These are phyloP conservation scores for Hippophae rhamnoides DNA, from an alignment of 306 rosid species.

Conservation along the genomic window DNA sequence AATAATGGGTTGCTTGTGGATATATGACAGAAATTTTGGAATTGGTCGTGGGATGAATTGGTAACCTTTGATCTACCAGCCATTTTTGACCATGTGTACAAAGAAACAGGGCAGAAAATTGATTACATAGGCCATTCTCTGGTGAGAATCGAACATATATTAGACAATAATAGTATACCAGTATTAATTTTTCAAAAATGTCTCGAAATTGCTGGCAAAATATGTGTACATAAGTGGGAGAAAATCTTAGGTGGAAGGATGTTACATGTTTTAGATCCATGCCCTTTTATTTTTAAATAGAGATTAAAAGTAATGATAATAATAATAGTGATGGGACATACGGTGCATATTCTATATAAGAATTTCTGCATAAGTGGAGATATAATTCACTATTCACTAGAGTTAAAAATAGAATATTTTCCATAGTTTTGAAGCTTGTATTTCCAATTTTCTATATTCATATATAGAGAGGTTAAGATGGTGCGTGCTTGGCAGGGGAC, in stretches of 20 bases:
- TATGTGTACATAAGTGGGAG: too few species aligned
- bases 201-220: too few species aligned
- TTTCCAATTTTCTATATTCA: too few species aligned
- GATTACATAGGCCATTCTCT: conserved; percentile 80
- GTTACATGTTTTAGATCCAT: too few species aligned
- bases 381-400: too few species aligned
- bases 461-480: background rate
- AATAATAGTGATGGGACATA: too few species aligned
- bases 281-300: too few species aligned
- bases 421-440: background rate
- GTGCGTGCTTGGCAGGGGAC: conserved; percentile 60
- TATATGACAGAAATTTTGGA: conserved; percentile 54
- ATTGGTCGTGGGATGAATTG: conserved; percentile 86
- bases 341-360: too few species aligned
- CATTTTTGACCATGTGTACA: conserved; percentile 48
- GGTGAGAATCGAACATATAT: conserved; percentile 23
- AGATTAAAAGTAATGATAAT: too few species aligned
- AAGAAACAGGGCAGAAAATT: conserved; percentile 63
- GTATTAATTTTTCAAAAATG: background rate
- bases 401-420: too few species aligned
- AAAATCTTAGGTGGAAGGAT: too few species aligned
- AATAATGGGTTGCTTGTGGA: conserved; percentile 1
- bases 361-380: too few species aligned
- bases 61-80: conserved; percentile 71
- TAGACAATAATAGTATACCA: background rate